These are phyloP conservation scores for Ogataea paradorogensis DNA, from an alignment of 805 yeast genomes.

Conservation along the genomic window DNA sequence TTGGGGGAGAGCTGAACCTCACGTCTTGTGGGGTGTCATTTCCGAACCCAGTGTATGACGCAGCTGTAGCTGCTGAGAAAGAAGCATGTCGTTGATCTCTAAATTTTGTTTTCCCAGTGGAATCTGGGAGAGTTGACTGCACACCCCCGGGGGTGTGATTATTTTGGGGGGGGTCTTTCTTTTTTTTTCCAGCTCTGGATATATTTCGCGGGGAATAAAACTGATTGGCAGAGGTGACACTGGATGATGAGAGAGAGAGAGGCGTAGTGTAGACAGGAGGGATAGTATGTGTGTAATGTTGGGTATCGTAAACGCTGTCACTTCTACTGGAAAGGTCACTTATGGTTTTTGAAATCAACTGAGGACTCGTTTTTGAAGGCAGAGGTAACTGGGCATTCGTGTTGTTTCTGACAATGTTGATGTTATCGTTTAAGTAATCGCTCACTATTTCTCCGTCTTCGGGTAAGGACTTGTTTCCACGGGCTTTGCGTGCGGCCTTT, in stretches of 20 bases:
- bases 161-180: slow-evolving; percentile 13
- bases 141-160: slow-evolving; percentile 15
- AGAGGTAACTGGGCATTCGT: slow-evolving; percentile 50
- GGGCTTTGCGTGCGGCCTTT: slow-evolving; percentile 34
- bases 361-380: slow-evolving; percentile 16
- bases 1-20: slow-evolving; percentile 79
- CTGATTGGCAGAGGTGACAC: slow-evolving; percentile 12
- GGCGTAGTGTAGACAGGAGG: slow-evolving; percentile 18
- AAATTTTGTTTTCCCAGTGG: slow-evolving; percentile 14
- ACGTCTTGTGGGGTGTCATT: slow-evolving; percentile 63
- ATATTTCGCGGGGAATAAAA: slow-evolving; percentile 19
- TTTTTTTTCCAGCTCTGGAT: slow-evolving; percentile 15
- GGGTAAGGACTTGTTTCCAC: slow-evolving; percentile 17
- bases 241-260: slow-evolving; percentile 20
- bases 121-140: neutral
- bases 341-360: slow-evolving; percentile 10
- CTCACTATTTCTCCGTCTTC: slow-evolving; percentile 34
- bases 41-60: slow-evolving; percentile 50
- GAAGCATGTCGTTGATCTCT: slow-evolving; percentile 49
- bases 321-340: slow-evolving; percentile 12
- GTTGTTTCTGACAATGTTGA: slow-evolving; percentile 50
- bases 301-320: slow-evolving; percentile 13
- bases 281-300: slow-evolving; percentile 12
- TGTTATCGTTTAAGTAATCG: slow-evolving; percentile 44
- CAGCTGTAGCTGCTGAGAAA: slow-evolving; percentile 62